Evolutionary conservation across 345 rosid species (phyloP).

Genomic region (Arabidopsis thaliana): DNA sequence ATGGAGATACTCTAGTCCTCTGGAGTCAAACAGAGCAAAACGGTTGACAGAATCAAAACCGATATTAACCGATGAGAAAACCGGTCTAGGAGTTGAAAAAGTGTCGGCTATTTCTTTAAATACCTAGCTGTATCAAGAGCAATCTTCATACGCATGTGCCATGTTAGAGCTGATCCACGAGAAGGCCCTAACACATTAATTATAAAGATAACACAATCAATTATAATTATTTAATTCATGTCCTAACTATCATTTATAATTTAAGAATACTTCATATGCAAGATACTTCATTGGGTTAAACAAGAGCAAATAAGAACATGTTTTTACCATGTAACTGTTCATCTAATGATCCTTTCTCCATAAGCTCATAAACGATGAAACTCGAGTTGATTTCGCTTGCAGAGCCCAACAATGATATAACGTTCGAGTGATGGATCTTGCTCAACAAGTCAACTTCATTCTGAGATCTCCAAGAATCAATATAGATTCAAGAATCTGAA

Average conservation of each 20-base stretch:
- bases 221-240: slow-evolving; percentile 8
- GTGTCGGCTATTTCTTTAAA: slow-evolving; percentile 36
- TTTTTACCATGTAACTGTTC: slow-evolving; percentile 79
- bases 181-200: slow-evolving; percentile 71
- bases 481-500: too few species aligned
- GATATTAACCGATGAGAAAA: background rate
- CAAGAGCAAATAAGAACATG: slow-evolving; percentile 4
- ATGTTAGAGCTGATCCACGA: slow-evolving; percentile 77
- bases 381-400: slow-evolving; percentile 56
- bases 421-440: slow-evolving; percentile 71
- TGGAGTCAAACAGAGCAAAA: slow-evolving; percentile 46
- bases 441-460: slow-evolving; percentile 81
- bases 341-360: slow-evolving; percentile 89
- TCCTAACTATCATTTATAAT: slow-evolving; percentile 8
- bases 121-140: slow-evolving; percentile 93
- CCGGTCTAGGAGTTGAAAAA: slow-evolving; percentile 14
- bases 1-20: slow-evolving; percentile 95
- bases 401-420: slow-evolving; percentile 76
- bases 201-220: slow-evolving; percentile 20
- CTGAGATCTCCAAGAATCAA: slow-evolving; percentile 49
- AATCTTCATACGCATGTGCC: slow-evolving; percentile 91
- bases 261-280: too few species aligned
- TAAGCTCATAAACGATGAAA: slow-evolving; percentile 80
- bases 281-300: background rate
- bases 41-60: slow-evolving; percentile 20